Evolutionary conservation across 169 alveolate genomes (phyloP), one percentile per base, ranked within the genome.

Genomic region (Cryptosporidium viatorum): DNA sequence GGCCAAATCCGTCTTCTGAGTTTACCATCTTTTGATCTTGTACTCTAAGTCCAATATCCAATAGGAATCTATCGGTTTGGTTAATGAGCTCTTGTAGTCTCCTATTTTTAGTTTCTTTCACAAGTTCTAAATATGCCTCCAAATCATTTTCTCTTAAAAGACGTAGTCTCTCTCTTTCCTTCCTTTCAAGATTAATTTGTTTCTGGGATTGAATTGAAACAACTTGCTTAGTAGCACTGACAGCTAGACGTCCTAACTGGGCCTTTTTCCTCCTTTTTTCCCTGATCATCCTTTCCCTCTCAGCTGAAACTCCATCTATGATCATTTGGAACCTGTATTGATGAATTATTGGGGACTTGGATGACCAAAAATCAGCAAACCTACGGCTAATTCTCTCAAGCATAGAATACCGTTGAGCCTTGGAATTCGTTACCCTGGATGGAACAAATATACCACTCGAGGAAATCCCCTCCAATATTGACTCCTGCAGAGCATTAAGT

Each of bases 1-100:
- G 60, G 6, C 35, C 48, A 18, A 43, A 55, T 4, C 52, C 52
- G 29, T 0, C n/a, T 6, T 59, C 39, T 4, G 39, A 23, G 12
- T 58, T 18, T 9, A 43, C 26, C 45, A 91, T 91, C 85, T 97
- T 95, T 91, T 97, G 95, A 1, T 94, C 93, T 43, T 91, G 93
- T 7, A 97, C 97, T 92, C 96, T 96, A 10, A 96, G 96, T 35
- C 98, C 98, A 2, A 97, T 91, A 85, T 95, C 94, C 50, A 94
- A 91, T 45, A 97, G 89, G 73, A 96, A 96, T 69, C 94, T 93
- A 71, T 96, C 97, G 60, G 99, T 97, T 71, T 96, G 94, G 65
- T 96, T 93, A 70, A 97, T 93, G 52, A 97, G 93, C 71, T 96
- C 95, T 35, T 94, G 93, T 18, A 97, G 86, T 86, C 99, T 93